Conservation (phyloP, 2,329 filamentous ascomycete species). For the Paramyrothecium roridum region DNA sequence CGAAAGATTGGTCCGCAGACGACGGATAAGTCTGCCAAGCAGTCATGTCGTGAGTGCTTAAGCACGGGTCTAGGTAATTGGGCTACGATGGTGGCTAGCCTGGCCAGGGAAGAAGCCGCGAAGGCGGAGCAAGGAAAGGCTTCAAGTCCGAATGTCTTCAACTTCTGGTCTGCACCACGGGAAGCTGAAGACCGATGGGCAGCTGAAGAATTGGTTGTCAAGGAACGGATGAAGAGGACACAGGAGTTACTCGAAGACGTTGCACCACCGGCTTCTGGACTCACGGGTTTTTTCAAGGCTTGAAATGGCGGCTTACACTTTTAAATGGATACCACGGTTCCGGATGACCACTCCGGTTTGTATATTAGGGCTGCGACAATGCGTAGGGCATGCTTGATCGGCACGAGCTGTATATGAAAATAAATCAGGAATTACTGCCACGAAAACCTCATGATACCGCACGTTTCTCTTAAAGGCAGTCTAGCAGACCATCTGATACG, state of each 20-base stretch:
- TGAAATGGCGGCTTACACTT: constrained; percentile 16
- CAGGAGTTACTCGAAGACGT: constrained; percentile 50
- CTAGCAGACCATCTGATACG: not conserved
- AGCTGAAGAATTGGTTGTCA: constrained; percentile 52
- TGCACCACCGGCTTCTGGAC: constrained; percentile 27
- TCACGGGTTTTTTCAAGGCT: constrained; percentile 36
- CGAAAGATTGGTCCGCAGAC: constrained; percentile 33
- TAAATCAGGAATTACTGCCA: no score
- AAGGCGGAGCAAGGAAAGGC: constrained; percentile 32
- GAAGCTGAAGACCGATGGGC: constrained; percentile 45
- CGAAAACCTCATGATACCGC: no score
- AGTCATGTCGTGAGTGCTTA: constrained; percentile 74
- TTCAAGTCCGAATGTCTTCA: constrained; percentile 25
- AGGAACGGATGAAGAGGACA: constrained; percentile 48
- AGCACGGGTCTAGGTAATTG: constrained; percentile 76
- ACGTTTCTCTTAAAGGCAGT: no score
- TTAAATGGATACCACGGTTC: not conserved
- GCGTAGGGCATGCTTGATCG: no score
- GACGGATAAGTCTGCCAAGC: constrained; percentile 26
- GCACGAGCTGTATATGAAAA: no score
- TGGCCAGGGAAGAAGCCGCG: constrained; percentile 51
- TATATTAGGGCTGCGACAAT: not conserved
- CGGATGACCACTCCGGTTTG: not conserved
- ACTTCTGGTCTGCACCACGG: constrained; percentile 30
- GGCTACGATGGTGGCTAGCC: constrained; percentile 71